These are phyloP conservation scores for Penicillium sp. DNA, from an alignment of 2,329 filamentous ascomycete genomes.

Conservation along the genomic window DNA sequence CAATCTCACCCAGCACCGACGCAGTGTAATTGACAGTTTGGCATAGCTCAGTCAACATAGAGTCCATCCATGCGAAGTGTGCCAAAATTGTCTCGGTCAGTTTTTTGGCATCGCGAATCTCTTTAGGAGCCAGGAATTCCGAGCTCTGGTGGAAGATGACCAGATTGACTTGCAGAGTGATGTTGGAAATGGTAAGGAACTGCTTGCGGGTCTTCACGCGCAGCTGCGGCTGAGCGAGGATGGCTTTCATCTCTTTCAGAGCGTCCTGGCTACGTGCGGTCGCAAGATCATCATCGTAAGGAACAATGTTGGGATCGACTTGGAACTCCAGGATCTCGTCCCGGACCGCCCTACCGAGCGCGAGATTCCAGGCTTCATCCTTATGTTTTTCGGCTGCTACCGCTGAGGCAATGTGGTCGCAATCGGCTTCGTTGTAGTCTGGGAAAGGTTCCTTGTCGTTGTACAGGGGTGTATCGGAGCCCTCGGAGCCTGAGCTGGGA, in stretches of 20 bases:
- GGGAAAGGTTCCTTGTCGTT: constrained; percentile 28
- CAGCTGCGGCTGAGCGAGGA: constrained; percentile 17
- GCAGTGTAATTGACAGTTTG: constrained; percentile 7
- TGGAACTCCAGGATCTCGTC: constrained; percentile 18
- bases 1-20: constrained; percentile 11
- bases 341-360: constrained; percentile 26
- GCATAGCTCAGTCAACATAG: constrained; percentile 12
- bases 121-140: constrained; percentile 13
- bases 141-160: constrained; percentile 23
- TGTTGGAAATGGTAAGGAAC: constrained; percentile 25
- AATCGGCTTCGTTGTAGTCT: constrained; percentile 23
- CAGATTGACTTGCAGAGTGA: constrained; percentile 23
- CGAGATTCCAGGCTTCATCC: constrained; percentile 26
- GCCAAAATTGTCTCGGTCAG: constrained; percentile 14
- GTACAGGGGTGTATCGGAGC: neutral
- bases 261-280: constrained; percentile 3
- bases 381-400: constrained; percentile 9
- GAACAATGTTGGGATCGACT: constrained; percentile 15
- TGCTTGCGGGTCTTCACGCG: constrained; percentile 9
- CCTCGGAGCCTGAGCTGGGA: constrained; percentile 11
- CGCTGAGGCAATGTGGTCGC: constrained; percentile 9
- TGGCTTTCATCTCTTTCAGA: constrained; percentile 19
- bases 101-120: constrained; percentile 9
- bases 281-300: neutral
- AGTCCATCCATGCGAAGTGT: constrained; percentile 18